Conservation (phyloP, 345 rosid species). For the Aethionema arabicum region DNA sequence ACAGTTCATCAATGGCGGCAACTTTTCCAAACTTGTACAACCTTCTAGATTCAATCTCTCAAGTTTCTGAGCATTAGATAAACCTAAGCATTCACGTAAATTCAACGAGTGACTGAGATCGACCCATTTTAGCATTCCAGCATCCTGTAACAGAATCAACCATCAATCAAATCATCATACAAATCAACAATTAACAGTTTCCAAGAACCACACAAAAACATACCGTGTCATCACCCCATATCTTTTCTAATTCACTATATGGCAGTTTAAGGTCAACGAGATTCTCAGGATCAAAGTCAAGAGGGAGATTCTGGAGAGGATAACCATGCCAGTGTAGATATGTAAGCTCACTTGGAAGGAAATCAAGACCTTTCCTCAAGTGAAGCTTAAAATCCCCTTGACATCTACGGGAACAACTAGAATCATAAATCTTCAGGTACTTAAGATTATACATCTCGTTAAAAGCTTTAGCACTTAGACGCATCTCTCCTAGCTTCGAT, state of each 20-base stretch:
- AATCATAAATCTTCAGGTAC: constrained; percentile 37
- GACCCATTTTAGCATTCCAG: constrained; percentile 33
- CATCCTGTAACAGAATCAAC: constrained; percentile 27
- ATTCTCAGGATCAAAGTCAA: constrained; percentile 26
- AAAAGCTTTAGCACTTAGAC: constrained; percentile 29
- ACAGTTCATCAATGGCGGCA: constrained; percentile 26
- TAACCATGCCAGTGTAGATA: constrained; percentile 40
- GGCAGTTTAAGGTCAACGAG: constrained; percentile 35
- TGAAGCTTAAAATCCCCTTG: constrained; percentile 10
- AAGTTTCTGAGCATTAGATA: constrained; percentile 34
- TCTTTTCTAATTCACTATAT: constrained; percentile 28
- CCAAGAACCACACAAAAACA: not conserved
- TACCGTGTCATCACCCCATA: constrained; percentile 40
- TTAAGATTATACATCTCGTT: constrained; percentile 38
- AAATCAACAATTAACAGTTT: not conserved
- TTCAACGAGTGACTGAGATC: constrained; percentile 27
- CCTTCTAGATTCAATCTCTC: constrained; percentile 31
- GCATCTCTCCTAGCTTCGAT: constrained; percentile 25
- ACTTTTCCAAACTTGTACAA: constrained; percentile 33
- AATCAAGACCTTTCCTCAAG: constrained; percentile 29
- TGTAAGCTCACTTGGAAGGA: constrained; percentile 34
- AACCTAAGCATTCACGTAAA: constrained; percentile 27
- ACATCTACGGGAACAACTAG: constrained; percentile 22
- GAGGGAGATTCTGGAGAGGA: constrained; percentile 34
- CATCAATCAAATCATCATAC: not conserved